Evolutionary conservation across 192 early-diverging fungal genomes (phyloP).

Genomic region (Thamnidium elegans): DNA sequence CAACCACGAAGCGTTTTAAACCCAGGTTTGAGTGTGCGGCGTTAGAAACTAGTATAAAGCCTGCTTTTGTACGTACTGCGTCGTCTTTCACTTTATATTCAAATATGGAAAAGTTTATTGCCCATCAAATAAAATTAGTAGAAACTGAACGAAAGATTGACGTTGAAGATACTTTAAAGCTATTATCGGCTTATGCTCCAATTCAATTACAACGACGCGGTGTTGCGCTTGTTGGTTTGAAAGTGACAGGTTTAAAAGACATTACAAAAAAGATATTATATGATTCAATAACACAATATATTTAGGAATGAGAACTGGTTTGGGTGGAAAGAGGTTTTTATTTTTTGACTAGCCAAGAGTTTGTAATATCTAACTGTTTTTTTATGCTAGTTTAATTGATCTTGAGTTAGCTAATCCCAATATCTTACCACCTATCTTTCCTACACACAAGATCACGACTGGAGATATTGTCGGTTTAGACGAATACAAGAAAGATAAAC

Average conservation of each 20-base stretch:
- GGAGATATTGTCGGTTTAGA: conserved; percentile 75
- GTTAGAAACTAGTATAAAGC: too few relatives aligned
- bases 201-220: conserved; percentile 60
- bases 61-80: too few relatives aligned
- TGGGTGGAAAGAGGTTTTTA: conserved; percentile 62
- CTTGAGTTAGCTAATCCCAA: conserved; percentile 57
- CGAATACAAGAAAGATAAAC: conserved; percentile 48
- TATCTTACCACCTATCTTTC: conserved; percentile 46
- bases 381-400: conserved; percentile 50
- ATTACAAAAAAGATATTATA: not conserved
- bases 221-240: conserved; percentile 59
- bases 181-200: conserved; percentile 49
- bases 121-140: conserved; percentile 52
- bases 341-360: not conserved
- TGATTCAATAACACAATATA: not conserved
- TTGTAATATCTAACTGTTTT: conserved; percentile 1
- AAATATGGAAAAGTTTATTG: conserved; percentile 34
- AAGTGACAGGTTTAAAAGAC: conserved; percentile 38
- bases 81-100: not conserved
- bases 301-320: conserved; percentile 54
- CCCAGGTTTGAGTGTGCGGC: too few relatives aligned
- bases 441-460: conserved; percentile 54
- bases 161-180: conserved; percentile 39
- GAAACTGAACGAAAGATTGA: conserved; percentile 53
- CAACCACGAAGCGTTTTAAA: too few relatives aligned